Conservation (phyloP, 2,329 filamentous ascomycete species). For the Huntiella bhutanensis region DNA sequence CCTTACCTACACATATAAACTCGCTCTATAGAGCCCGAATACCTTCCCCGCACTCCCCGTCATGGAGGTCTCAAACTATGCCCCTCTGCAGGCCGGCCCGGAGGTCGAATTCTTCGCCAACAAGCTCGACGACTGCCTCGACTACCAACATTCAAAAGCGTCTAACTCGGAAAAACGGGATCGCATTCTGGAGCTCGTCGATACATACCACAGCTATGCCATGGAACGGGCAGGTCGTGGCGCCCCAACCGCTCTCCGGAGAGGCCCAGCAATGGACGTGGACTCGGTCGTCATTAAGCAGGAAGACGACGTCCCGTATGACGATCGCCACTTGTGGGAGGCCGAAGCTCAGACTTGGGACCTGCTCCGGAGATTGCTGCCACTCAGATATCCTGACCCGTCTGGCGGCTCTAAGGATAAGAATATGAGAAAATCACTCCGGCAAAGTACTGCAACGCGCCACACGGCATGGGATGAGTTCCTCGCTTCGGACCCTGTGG, state of each 20-base stretch:
- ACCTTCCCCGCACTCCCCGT: not conserved
- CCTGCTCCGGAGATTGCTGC: conserved; percentile 55
- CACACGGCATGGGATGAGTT: conserved; percentile 40
- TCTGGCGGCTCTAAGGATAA: conserved; percentile 2
- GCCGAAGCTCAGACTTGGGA: conserved; percentile 85
- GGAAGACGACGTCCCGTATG: conserved; percentile 13
- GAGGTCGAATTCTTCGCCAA: conserved; percentile 81
- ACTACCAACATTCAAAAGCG: conserved; percentile 17
- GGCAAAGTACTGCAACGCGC: conserved; percentile 3
- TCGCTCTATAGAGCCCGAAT: no score
- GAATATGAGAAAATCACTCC: conserved; percentile 4
- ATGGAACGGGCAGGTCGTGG: conserved; percentile 20
- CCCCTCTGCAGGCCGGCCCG: conserved; percentile 33
- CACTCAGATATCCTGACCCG: conserved; percentile 38
- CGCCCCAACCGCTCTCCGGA: conserved; percentile 15
- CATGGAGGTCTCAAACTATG: conserved; percentile 10
- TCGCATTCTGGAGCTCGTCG: conserved; percentile 48
- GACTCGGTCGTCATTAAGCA: conserved; percentile 27
- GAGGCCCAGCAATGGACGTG: conserved; percentile 26
- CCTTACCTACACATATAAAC: no score
- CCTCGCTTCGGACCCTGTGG: conserved; percentile 49
- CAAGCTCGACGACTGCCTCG: conserved; percentile 56
- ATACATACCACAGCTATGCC: conserved; percentile 42
- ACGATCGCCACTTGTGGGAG: conserved; percentile 38
- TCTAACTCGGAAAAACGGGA: conserved; percentile 35